These are phyloP conservation scores for Fusarium sp. DNA, from an alignment of 2,329 filamentous ascomycete genomes.

Conservation along the genomic window DNA sequence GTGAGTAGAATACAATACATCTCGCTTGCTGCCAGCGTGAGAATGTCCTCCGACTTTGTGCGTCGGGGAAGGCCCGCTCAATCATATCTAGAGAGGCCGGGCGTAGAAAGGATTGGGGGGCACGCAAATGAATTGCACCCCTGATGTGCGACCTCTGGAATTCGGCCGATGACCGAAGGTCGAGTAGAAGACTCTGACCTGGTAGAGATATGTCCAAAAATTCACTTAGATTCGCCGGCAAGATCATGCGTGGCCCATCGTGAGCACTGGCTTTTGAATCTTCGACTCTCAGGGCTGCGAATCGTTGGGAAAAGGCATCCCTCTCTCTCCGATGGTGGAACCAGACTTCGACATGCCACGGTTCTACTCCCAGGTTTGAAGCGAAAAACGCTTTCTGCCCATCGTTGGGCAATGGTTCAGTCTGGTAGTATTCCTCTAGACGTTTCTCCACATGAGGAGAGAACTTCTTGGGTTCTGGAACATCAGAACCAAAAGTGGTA, in stretches of 20 bases:
- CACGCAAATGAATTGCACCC: conserved; percentile 61
- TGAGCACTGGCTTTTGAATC: conserved; percentile 45
- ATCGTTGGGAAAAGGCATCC: conserved; percentile 55
- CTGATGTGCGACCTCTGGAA: conserved; percentile 63
- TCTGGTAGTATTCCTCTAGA: conserved; percentile 63
- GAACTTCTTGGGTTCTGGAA: conserved; percentile 56
- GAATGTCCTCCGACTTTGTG: conserved; percentile 58
- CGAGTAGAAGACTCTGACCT: conserved; percentile 58
- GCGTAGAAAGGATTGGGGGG: conserved; percentile 59
- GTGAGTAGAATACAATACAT: conserved; percentile 64
- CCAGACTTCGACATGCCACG: conserved; percentile 63
- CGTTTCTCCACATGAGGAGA: conserved; percentile 59
- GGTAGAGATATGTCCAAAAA: conserved; percentile 61
- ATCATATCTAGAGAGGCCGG: conserved; percentile 61
- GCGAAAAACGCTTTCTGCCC: conserved; percentile 63
- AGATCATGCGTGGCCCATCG: conserved; percentile 56
- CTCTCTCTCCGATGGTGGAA: conserved; percentile 63
- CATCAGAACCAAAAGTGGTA: conserved; percentile 51
- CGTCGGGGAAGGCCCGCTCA: conserved; percentile 59
- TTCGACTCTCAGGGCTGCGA: conserved; percentile 56
- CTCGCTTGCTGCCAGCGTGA: conserved; percentile 57
- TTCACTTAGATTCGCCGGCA: conserved; percentile 60
- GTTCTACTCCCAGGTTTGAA: conserved; percentile 63
- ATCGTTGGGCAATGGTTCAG: conserved; percentile 58
- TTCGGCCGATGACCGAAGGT: conserved; percentile 57